These are phyloP conservation scores for Fraxinus dipetala DNA, from an alignment of 305 asterid species.

Conservation along the genomic window DNA sequence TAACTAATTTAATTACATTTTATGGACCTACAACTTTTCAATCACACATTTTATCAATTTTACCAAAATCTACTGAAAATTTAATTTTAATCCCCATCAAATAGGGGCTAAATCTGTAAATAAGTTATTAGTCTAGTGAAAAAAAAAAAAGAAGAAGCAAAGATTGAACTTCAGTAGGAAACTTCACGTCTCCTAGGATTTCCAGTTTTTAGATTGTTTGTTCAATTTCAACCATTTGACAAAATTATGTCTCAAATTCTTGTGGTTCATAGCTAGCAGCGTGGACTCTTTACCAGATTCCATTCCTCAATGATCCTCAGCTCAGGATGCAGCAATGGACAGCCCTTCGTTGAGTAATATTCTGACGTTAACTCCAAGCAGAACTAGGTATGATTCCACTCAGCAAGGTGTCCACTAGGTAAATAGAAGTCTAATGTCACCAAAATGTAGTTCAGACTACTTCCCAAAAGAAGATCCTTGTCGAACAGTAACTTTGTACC, in stretches of 20 bases:
- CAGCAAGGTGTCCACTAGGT: neutral
- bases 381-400: neutral
- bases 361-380: neutral
- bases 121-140: neutral
- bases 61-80: neutral
- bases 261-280: neutral
- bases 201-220: neutral
- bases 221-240: neutral
- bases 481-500: neutral
- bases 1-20: neutral
- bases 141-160: neutral
- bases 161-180: neutral
- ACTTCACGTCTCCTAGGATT: neutral
- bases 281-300: conserved; percentile 6
- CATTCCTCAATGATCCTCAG: conserved; percentile 8
- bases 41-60: neutral
- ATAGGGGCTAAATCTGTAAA: neutral
- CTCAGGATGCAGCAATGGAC: conserved; percentile 14
- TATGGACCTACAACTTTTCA: neutral
- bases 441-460: neutral
- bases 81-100: neutral
- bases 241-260: conserved; percentile 10
- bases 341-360: neutral
- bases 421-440: neutral
- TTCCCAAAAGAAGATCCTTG: neutral